Evolutionary conservation across 2,329 filamentous ascomycete species (phyloP), one percentile per base, ranked within the genome.

Genomic region (Fusarium albosuccineum): DNA sequence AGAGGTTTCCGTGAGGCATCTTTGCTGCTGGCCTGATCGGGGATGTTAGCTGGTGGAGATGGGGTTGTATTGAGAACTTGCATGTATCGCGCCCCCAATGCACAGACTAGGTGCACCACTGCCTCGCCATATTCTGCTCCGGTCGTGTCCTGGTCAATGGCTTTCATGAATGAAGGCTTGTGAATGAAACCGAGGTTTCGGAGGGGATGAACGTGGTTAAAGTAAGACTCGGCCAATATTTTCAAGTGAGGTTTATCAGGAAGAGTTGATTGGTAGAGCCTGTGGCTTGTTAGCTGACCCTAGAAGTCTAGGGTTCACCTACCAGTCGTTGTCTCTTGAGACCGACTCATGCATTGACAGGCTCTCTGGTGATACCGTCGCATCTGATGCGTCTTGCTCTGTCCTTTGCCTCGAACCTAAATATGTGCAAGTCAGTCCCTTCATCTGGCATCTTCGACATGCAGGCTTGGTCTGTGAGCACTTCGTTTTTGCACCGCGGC

Each of bases 121-220:
- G 26, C 41, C 22, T 45, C 41, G 13, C 50, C 50, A 34, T 29
- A 54, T 26, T 54, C 50, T 2, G 16, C 39, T 9, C 9, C n/a
- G 4, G 50, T 41, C 7, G 39, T 44, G 11, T 44, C 39, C 22
- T 54, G 50, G 29, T 54, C 50, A 14, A 44, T 54, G 10, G 50
- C 14, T 22, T 40, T 41, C 4, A 54, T 44, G 17, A 54, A 54
- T 11, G 50, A 29, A 29, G 39, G 50, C 17, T 42, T 54, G 39
- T 54, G 39, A 16, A 54, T 54, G 26, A 54, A 54, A 7, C 50
- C 50, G n/a, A 54, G 50, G n/a, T 54, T 54, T 22, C 50, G 50
- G 14, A 54, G 39, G 14, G 39, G 14, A 26, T 54, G 50, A 6
- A 54, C 37, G 13, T 54, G 50, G 11, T 27, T 42, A n/a, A 54